A percentile compares a stretch with the other conserved stretches of the same genome.
Conservation (phyloP, 768 basidiomycete species). For the Suillus subalutaceus region DNA sequence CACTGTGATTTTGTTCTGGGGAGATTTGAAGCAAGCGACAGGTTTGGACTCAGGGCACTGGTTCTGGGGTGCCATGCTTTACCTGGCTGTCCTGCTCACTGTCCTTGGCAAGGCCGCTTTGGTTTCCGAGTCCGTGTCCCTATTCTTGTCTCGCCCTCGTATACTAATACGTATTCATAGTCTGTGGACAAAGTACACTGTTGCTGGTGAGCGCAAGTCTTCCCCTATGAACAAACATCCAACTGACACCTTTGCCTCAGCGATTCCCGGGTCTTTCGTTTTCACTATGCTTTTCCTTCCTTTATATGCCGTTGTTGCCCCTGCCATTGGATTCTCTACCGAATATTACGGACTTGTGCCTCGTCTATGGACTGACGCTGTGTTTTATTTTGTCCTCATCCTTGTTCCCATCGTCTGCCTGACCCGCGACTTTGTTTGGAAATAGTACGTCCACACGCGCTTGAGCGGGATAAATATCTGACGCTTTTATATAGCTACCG, state of each 20-base stretch:
- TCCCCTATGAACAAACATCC: background rate
- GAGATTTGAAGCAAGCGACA: slow-evolving; percentile 78
- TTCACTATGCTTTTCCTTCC: slow-evolving; percentile 98
- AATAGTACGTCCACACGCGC: slow-evolving; percentile 64
- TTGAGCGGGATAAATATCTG: slow-evolving; percentile 9
- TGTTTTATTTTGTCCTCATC: slow-evolving; percentile 90
- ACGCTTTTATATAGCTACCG: slow-evolving; percentile 65
- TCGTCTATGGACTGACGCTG: slow-evolving; percentile 81
- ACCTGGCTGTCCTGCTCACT: slow-evolving; percentile 89
- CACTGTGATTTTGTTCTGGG: slow-evolving; percentile 90
- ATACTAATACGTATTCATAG: slow-evolving; percentile 43
- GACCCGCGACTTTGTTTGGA: slow-evolving; percentile 91
- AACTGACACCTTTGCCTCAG: slow-evolving; percentile 39
- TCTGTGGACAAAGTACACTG: slow-evolving; percentile 99
- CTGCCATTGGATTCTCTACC: slow-evolving; percentile 83
- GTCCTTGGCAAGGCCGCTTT: slow-evolving; percentile 97
- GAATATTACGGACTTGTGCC: slow-evolving; percentile 92
- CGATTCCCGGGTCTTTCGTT: slow-evolving; percentile 95
- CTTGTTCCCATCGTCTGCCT: slow-evolving; percentile 86
- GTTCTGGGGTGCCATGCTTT: slow-evolving; percentile 99
- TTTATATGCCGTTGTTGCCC: slow-evolving; percentile 85
- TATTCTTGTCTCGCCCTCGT: background rate
- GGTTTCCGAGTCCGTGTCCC: slow-evolving; percentile 85
- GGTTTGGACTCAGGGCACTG: slow-evolving; percentile 93
- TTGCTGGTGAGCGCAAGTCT: slow-evolving; percentile 61